phyloP scores from a whole-genome alignment of 225 moss, liverwort and hornwort species.

The Neckera pumila region DNA sequence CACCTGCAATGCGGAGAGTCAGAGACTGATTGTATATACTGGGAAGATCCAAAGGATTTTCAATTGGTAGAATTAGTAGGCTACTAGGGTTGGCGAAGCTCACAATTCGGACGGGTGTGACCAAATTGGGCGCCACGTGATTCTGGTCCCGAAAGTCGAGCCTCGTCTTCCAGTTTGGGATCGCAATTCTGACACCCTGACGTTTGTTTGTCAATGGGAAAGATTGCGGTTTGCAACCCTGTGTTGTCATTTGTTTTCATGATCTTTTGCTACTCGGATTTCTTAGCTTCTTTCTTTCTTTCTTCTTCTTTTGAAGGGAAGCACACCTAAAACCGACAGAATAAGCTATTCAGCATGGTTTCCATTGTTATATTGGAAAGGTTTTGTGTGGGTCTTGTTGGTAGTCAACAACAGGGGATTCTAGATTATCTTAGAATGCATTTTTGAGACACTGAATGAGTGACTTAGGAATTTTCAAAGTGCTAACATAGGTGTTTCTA shows the following conservation, averaged over 20 bases:
- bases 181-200: not conserved
- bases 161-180: not conserved
- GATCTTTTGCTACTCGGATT: not conserved
- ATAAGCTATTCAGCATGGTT: not conserved
- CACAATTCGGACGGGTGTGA: not conserved
- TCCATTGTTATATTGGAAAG: no score
- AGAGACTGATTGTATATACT: constrained; percentile 17
- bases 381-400: not conserved
- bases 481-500: not conserved
- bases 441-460: not conserved
- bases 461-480: not conserved
- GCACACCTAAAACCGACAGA: not conserved
- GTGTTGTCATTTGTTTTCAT: not conserved
- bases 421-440: not conserved
- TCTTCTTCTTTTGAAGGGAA: not conserved
- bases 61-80: not conserved
- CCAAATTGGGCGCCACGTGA: not conserved
- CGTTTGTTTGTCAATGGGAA: not conserved
- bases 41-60: not conserved
- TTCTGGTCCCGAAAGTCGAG: not conserved
- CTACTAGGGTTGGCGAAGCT: not conserved
- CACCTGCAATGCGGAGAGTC: constrained; percentile 7
- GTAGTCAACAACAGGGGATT: not conserved
- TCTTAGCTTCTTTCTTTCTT: not conserved
- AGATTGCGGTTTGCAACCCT: not conserved